Percentiles rank a stretch among this genome's conserved stretches.
Conservation (phyloP, 176 grass and related monocot genomes). For the Tillandsia leiboldiana region DNA sequence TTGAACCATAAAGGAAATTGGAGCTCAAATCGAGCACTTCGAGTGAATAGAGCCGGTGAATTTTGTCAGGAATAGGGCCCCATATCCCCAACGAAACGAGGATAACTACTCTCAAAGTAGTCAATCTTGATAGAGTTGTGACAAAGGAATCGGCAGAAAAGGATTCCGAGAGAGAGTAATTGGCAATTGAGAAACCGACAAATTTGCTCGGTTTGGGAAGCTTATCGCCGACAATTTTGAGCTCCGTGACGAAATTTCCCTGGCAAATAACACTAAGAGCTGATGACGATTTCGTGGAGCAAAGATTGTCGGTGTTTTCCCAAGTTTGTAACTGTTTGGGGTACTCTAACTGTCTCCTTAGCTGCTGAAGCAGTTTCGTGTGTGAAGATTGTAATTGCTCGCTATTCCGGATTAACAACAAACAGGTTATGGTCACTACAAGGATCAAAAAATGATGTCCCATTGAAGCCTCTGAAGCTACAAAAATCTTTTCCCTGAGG, state of each 20-base stretch:
- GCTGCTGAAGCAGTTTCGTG: conserved; percentile 59
- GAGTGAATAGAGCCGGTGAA: conserved; percentile 70
- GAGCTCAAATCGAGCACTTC: conserved; percentile 90
- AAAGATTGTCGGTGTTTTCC: conserved; percentile 43
- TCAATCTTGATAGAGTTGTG: conserved; percentile 63
- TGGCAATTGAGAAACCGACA: conserved; percentile 46
- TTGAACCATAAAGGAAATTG: conserved; percentile 70
- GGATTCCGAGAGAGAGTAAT: conserved; percentile 51
- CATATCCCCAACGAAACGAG: conserved; percentile 90
- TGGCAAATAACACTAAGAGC: conserved; percentile 41
- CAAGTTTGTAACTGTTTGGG: conserved; percentile 62
- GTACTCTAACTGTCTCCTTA: conserved; percentile 79
- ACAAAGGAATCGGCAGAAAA: conserved; percentile 82
- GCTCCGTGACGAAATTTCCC: conserved; percentile 42
- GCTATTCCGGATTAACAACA: conserved; percentile 36
- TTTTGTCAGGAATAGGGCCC: conserved; percentile 84
- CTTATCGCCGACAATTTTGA: conserved; percentile 79
- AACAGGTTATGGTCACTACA: conserved; percentile 39
- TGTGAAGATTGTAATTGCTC: conserved; percentile 57
- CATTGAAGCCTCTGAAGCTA: conserved; percentile 31
- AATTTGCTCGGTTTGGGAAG: conserved; percentile 48
- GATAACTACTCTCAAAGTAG: conserved; percentile 58
- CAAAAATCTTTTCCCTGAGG: background rate
- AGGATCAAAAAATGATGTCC: conserved; percentile 20
- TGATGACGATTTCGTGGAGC: conserved; percentile 36